Base-by-base conservation (phyloP, 371 early-diverging fungal species). In the Funneliformis caledonium region DNA sequence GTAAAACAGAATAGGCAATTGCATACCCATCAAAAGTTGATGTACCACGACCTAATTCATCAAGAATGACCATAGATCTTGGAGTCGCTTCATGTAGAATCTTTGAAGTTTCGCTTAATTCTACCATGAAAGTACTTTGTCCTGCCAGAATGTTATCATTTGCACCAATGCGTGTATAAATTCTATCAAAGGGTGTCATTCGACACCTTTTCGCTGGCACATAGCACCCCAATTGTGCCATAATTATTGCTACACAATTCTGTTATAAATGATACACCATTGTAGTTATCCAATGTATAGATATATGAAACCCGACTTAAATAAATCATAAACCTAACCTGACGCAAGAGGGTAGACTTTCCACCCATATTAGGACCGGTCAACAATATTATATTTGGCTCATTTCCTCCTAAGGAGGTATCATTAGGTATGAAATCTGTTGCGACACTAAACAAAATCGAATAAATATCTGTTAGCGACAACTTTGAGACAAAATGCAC, bases 41-140 rank as follows among this genome's bases (percentile, higher is more conserved):
- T 0, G 99, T 99, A 14, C 99, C 99, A 78, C 99, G 92, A 67
- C 99, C 99, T 33, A 99, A 90, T 87, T 99, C 99, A 88, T 99
- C 99, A 79, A 99, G 88, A 75, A 99, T 98, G 26, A 99, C 99
- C 87, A 99, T 93, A 5, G 98, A 98, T 5, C 92, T 90, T 1
- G 91, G 91, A 1, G 99, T 99, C 0, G 99, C 97, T 83, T 98
- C 94, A 16, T 91, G 88, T 67, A 99, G 84, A 79, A 99, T 99
- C 80, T 93, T 94, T 67, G 96, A 90, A 0, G 99, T 99, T 86
- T 99, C 99, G 43, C 92, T 88, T 81, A 99, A 87, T 84, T 99
- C 99, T 0, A 98, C 96, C 98, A 99, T 98, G 87, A 99, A 99
- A 0, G 99, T 99, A n/a, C 98, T 98, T 82, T 99, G 97, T 0